phyloP scores from a whole-genome alignment of 306 rosid species.

The Vachellia pachyceras region DNA sequence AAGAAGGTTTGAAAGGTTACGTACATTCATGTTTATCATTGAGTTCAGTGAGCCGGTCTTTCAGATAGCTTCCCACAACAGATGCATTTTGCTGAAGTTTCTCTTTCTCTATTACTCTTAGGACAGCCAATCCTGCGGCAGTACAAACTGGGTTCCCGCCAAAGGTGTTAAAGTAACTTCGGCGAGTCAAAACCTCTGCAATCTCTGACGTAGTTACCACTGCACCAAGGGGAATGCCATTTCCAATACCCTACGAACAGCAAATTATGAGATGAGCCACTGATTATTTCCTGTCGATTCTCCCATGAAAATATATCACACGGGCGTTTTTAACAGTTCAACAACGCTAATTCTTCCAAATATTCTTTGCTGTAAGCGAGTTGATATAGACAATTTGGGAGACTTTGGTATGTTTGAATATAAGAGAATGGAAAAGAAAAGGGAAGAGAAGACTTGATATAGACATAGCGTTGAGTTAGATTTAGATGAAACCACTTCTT shows the following conservation, averaged over 20 bases:
- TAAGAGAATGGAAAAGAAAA: not conserved
- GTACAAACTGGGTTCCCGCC: slow-evolving; percentile 90
- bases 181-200: slow-evolving; percentile 76
- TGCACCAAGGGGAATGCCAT: slow-evolving; percentile 92
- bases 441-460: not conserved
- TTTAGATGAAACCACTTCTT: not conserved
- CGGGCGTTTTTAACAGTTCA: not conserved
- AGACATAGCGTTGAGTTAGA: not conserved
- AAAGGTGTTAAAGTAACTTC: slow-evolving; percentile 81
- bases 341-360: no score
- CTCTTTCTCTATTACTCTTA: slow-evolving; percentile 79
- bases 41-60: slow-evolving; percentile 63
- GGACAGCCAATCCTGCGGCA: slow-evolving; percentile 84
- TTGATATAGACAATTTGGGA: not conserved
- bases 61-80: slow-evolving; percentile 66
- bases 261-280: not conserved
- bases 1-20: slow-evolving; percentile 22
- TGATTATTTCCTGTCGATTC: not conserved
- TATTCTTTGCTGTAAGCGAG: not conserved
- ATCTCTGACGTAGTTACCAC: slow-evolving; percentile 88
- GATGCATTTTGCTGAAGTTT: slow-evolving; percentile 77
- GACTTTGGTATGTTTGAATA: not conserved
- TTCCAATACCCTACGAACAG: slow-evolving; percentile 73
- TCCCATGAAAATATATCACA: not conserved
- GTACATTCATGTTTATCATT: slow-evolving; percentile 76